These are phyloP conservation scores for Prinsepia uniflora DNA, from an alignment of 306 rosid species.

Conservation along the genomic window DNA sequence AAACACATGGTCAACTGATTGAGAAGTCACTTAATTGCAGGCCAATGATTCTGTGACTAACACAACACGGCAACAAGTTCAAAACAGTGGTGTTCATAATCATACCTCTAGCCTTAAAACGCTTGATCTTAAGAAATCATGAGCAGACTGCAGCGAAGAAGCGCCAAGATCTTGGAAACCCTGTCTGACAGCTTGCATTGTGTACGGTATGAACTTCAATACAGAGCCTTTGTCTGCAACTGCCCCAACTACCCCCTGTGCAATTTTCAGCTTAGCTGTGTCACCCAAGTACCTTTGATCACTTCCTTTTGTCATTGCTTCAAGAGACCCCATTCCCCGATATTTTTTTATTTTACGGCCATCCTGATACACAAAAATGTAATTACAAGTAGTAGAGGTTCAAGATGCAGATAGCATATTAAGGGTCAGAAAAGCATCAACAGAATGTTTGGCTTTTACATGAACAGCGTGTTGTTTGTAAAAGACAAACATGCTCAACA, in stretches of 20 bases:
- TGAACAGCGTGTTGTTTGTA: background rate
- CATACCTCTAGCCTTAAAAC: slow-evolving; percentile 79
- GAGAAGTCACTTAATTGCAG: background rate
- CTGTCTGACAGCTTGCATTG: slow-evolving; percentile 93
- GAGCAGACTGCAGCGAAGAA: slow-evolving; percentile 73
- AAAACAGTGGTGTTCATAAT: slow-evolving; percentile 14
- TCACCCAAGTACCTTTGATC: slow-evolving; percentile 87
- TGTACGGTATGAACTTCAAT: slow-evolving; percentile 80
- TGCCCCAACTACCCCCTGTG: slow-evolving; percentile 94
- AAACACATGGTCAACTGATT: background rate
- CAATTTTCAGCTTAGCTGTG: slow-evolving; percentile 79
- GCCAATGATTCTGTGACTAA: background rate
- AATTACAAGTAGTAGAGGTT: background rate
- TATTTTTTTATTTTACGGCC: slow-evolving; percentile 73
- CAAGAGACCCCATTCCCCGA: slow-evolving; percentile 95
- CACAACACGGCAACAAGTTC: background rate
- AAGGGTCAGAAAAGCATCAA: background rate
- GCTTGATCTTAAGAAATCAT: slow-evolving; percentile 68
- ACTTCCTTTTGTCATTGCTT: slow-evolving; percentile 98
- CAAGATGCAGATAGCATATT: background rate
- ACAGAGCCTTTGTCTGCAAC: slow-evolving; percentile 94
- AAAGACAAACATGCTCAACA: background rate
- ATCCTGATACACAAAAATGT: slow-evolving; percentile 46
- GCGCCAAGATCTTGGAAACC: slow-evolving; percentile 99
- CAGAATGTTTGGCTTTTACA: too few species aligned